Percentiles rank a stretch among this genome's conserved stretches.
These are phyloP conservation scores for Sclerotinia minor DNA, from an alignment of 2,329 filamentous ascomycete species.

Conservation along the genomic window DNA sequence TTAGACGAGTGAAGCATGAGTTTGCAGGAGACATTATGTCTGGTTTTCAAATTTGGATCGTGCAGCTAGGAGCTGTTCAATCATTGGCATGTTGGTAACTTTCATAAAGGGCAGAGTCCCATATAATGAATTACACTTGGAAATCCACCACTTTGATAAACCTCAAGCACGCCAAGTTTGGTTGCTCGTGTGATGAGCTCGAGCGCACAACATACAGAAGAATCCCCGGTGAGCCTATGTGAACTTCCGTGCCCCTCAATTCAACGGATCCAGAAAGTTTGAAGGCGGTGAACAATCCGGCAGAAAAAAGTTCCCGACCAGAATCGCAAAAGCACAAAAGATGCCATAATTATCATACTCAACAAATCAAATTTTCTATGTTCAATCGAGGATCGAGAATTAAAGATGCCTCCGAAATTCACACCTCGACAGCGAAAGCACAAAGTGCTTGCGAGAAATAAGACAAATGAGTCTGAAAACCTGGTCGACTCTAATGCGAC, in stretches of 20 bases:
- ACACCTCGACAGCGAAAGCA: slow-evolving; percentile 67
- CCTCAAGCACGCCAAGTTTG: too few relatives aligned
- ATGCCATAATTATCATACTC: background rate
- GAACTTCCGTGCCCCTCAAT: background rate
- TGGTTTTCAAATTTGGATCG: too few relatives aligned
- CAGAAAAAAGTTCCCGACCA: slow-evolving; percentile 25
- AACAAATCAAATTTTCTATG: background rate
- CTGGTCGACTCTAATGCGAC: slow-evolving; percentile 54
- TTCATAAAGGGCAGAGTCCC: too few relatives aligned
- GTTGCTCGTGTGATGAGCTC: too few relatives aligned
- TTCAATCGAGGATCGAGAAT: background rate
- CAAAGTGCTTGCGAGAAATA: slow-evolving; percentile 65
- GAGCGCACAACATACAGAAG: too few relatives aligned
- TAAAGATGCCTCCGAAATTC: slow-evolving; percentile 47
- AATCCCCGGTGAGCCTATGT: background rate
- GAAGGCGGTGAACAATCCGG: slow-evolving; percentile 10
- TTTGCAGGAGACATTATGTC: too few relatives aligned
- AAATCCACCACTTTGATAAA: too few relatives aligned
- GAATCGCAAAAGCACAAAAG: background rate
- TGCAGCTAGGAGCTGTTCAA: too few relatives aligned
- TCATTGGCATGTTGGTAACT: too few relatives aligned
- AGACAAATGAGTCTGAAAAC: slow-evolving; percentile 46
- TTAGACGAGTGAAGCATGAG: background rate
- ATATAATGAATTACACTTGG: too few relatives aligned
- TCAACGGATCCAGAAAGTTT: background rate